These are phyloP conservation scores for Calonectria fujianensis DNA, from an alignment of 2,329 filamentous ascomycete genomes.

Conservation along the genomic window DNA sequence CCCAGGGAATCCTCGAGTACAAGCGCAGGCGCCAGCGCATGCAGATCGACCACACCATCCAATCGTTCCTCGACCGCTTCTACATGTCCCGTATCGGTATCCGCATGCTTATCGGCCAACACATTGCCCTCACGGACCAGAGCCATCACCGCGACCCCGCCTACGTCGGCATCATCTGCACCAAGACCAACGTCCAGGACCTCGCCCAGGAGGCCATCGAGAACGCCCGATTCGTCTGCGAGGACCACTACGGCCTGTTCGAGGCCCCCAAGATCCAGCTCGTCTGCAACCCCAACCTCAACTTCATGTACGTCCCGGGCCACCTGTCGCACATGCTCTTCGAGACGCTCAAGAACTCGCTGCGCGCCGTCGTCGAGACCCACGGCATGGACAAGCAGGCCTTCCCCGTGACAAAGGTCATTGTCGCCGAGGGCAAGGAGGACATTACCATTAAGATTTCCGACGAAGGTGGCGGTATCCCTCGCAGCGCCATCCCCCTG, in stretches of 20 bases:
- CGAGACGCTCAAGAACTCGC: conserved; percentile 98
- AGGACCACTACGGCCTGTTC: conserved; percentile 98
- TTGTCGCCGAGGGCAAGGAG: conserved; percentile 97
- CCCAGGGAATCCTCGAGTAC: conserved; percentile 98
- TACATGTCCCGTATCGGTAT: conserved; percentile 99
- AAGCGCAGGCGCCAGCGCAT: conserved; percentile 97
- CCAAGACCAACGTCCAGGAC: conserved; percentile 96
- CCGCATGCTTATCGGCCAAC: conserved; percentile 98
- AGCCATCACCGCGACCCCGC: conserved; percentile 91
- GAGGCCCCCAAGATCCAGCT: conserved; percentile 97
- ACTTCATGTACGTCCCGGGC: conserved; percentile 99
- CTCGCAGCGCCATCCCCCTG: conserved; percentile 91
- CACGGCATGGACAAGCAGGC: conserved; percentile 97
- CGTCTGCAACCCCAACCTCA: conserved; percentile 93
- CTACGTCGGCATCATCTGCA: conserved; percentile 99
- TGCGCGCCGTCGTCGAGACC: conserved; percentile 96
- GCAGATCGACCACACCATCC: conserved; percentile 98
- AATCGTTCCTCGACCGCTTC: conserved; percentile 97
- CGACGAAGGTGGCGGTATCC: conserved; percentile 97
- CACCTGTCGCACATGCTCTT: conserved; percentile 99
- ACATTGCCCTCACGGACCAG: conserved; percentile 97
- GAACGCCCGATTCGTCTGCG: conserved; percentile 98
- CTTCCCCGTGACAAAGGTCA: conserved; percentile 97
- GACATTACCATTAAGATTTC: conserved; percentile 99
- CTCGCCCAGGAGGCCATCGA: conserved; percentile 98